These are phyloP conservation scores for Apiospora aurea DNA, from an alignment of 2,329 filamentous ascomycete genomes.

Conservation along the genomic window DNA sequence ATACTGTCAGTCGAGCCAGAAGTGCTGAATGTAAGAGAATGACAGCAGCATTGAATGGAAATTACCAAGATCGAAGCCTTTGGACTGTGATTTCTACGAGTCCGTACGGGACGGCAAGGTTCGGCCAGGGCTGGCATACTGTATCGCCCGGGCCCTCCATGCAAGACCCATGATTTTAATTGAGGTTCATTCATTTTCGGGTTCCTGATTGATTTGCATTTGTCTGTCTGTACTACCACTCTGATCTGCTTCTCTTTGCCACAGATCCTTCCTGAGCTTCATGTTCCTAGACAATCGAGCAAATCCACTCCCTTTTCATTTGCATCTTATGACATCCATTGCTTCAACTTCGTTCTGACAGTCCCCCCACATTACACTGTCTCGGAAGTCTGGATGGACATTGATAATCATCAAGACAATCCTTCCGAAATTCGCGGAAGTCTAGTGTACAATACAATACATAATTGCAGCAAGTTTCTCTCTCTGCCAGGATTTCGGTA, in stretches of 20 bases:
- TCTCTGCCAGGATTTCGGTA: neutral
- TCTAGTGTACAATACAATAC: neutral
- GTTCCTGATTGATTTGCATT: neutral
- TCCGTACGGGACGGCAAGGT: too few relatives aligned
- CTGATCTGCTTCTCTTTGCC: neutral
- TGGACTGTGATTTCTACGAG: too few relatives aligned
- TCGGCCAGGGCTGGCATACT: too few relatives aligned
- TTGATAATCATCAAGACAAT: neutral
- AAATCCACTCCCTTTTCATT: neutral
- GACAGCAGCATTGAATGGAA: neutral
- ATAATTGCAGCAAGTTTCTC: neutral
- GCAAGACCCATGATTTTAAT: neutral
- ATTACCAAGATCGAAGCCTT: neutral
- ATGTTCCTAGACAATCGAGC: neutral
- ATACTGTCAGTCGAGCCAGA: neutral
- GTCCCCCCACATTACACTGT: neutral
- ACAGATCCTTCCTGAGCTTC: neutral
- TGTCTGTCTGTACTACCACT: neutral
- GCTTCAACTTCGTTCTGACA: neutral
- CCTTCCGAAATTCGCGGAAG: too few relatives aligned
- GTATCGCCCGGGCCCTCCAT: neutral
- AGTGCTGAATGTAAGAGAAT: neutral
- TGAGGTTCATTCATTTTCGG: neutral
- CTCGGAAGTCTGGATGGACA: neutral
- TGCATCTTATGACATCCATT: neutral